Evolutionary conservation across 148 eudicot species (phyloP).

Genomic region (Amaranthus cruentus): DNA sequence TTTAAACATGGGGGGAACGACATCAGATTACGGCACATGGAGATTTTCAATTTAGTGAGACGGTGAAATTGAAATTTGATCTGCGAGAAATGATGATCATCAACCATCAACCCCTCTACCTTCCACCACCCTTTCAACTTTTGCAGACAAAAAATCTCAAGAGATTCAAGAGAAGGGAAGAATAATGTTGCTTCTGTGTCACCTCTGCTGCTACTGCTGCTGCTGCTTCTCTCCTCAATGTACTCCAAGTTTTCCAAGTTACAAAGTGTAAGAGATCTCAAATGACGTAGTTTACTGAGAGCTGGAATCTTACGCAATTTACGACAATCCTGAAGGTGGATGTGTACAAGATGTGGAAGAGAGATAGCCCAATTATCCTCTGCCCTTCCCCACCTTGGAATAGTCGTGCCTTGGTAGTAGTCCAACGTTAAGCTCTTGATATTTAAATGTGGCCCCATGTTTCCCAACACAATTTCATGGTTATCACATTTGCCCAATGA

Average conservation of each 20-base stretch:
- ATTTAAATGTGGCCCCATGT: constrained; percentile 18
- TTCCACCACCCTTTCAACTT: constrained; percentile 12
- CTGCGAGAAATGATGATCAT: too few species aligned
- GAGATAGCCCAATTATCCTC: not conserved
- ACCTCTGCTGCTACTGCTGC: not conserved
- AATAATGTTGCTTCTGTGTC: not conserved
- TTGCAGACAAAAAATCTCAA: not conserved
- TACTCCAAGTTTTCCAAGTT: constrained; percentile 11
- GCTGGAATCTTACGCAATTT: constrained; percentile 11
- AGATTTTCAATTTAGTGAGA: not conserved
- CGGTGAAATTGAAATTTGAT: not conserved
- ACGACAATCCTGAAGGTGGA: not conserved
- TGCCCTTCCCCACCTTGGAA: constrained; percentile 20
- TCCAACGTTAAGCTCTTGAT: not conserved
- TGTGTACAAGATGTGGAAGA: constrained; percentile 16
- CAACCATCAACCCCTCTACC: not conserved
- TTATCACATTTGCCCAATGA: not conserved
- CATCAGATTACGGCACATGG: not conserved
- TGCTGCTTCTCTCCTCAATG: constrained; percentile 3
- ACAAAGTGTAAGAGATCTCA: not conserved
- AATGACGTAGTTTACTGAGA: constrained; percentile 11
- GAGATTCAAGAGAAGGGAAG: constrained; percentile 8
- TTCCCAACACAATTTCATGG: constrained; percentile 14
- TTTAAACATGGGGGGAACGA: not conserved
- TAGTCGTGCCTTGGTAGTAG: not conserved